Evolutionary conservation across 805 yeast species (phyloP).

Genomic region (Saccharomycopsis vini): DNA sequence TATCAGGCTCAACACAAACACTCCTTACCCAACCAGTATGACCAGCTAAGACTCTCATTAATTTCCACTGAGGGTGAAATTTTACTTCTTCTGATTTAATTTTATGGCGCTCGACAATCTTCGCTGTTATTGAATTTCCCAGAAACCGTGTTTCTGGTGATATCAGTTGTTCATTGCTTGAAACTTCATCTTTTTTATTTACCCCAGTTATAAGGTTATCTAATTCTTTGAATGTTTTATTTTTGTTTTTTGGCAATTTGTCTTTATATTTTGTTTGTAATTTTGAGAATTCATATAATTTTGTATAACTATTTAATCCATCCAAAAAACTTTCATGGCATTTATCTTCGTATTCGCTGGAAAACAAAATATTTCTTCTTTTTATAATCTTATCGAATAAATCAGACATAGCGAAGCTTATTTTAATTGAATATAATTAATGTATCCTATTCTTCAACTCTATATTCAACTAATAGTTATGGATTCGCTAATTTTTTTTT

Average conservation of each 20-base stretch:
- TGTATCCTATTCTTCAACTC: no score
- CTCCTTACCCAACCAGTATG: constrained; percentile 90
- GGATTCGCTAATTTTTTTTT: not conserved
- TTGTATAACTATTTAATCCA: constrained; percentile 4
- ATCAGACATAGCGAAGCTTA: constrained; percentile 1
- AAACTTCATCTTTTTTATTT: no score
- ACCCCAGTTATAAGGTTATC: no score
- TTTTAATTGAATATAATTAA: no score
- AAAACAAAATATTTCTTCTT: constrained; percentile 6
- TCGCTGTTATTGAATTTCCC: not conserved
- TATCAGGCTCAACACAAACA: constrained; percentile 76
- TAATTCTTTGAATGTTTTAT: no score
- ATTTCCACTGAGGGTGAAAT: constrained; percentile 59
- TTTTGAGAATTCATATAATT: constrained; percentile 8
- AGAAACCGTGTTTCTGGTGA: not conserved
- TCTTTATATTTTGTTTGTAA: no score
- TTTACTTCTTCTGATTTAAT: constrained; percentile 14
- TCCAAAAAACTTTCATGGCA: not conserved
- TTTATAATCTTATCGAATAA: constrained; percentile 1
- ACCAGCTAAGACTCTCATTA: constrained; percentile 69
- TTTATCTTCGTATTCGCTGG: not conserved
- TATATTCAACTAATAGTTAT: not conserved
- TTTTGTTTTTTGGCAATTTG: no score
- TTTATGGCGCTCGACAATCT: constrained; percentile 5
- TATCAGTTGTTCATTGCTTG: no score